Percentiles rank a stretch among this genome's conserved stretches.
phyloP scores from a whole-genome alignment of 83 land plant species.

The Picea engelmannii region DNA sequence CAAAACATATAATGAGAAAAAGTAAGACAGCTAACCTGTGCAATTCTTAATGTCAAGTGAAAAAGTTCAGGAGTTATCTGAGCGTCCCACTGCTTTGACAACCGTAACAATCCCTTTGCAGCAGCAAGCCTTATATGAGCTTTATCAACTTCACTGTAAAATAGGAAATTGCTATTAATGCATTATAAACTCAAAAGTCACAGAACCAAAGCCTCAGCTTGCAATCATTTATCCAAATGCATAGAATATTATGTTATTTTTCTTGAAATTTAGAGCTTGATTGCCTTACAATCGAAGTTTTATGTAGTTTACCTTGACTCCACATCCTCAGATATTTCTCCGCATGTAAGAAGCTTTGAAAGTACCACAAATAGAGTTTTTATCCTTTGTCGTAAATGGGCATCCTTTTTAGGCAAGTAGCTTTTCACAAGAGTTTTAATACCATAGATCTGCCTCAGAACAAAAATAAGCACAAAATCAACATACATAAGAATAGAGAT shows the following conservation, averaged over 20 bases:
- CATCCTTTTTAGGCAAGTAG: conserved; percentile 75
- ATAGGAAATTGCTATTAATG: not conserved
- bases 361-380: conserved; percentile 56
- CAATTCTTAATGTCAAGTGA: conserved; percentile 49
- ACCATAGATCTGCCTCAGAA: conserved; percentile 57
- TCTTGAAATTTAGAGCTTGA: not conserved
- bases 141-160: conserved; percentile 67
- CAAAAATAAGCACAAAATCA: conserved; percentile 1
- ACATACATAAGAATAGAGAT: conserved; percentile 7
- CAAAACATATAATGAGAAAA: not conserved
- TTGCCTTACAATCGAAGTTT: not conserved
- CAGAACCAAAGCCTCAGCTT: not conserved
- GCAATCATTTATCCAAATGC: too few species aligned
- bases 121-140: conserved; percentile 80
- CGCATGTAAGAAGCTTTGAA: conserved; percentile 43
- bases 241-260: not conserved
- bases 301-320: conserved; percentile 53
- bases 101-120: conserved; percentile 72
- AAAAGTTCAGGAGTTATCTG: conserved; percentile 61
- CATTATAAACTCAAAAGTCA: not conserved
- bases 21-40: conserved; percentile 45
- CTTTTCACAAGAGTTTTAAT: conserved; percentile 76
- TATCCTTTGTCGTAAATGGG: conserved; percentile 60
- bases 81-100: conserved; percentile 70
- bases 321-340: conserved; percentile 58